These are phyloP conservation scores for Solanum pinnatisectum DNA, from an alignment of 257 asterid species.

Conservation along the genomic window DNA sequence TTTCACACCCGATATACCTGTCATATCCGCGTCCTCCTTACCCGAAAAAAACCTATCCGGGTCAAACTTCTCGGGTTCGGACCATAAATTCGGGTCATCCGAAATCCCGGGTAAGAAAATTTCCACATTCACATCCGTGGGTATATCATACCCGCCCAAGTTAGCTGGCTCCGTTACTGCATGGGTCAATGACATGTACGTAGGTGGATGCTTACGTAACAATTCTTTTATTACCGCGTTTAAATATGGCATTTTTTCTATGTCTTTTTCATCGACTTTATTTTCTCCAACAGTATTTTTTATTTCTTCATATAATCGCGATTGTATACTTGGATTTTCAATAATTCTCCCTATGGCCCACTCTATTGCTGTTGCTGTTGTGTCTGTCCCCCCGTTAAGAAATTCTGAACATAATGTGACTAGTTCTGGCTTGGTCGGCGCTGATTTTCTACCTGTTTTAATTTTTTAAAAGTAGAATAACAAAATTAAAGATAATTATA, in stretches of 20 bases:
- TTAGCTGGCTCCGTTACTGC: constrained; percentile 68
- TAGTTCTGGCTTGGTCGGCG: constrained; percentile 50
- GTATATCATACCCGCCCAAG: constrained; percentile 74
- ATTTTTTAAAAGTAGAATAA: not conserved
- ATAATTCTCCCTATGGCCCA: constrained; percentile 81
- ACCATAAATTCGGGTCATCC: constrained; percentile 56
- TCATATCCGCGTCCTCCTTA: constrained; percentile 65
- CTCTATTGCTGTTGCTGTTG: constrained; percentile 82
- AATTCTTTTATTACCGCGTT: constrained; percentile 75
- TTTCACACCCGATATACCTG: constrained; percentile 37
- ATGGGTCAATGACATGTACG: constrained; percentile 65
- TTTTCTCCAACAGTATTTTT: constrained; percentile 33
- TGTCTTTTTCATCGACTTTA: constrained; percentile 65
- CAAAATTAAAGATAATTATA: not conserved
- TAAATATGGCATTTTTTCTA: constrained; percentile 64
- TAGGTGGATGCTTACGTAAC: constrained; percentile 80
- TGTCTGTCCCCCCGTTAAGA: constrained; percentile 90
- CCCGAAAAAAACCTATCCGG: constrained; percentile 55
- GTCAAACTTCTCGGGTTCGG: constrained; percentile 50
- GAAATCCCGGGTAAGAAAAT: constrained; percentile 56
- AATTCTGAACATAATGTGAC: constrained; percentile 81
- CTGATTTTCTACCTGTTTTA: constrained; percentile 33
- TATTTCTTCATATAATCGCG: constrained; percentile 57
- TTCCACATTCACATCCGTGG: constrained; percentile 57
- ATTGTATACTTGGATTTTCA: constrained; percentile 56